Percentiles rank a stretch among this genome's conserved stretches.
Conservation (phyloP, 2,329 filamentous ascomycete species). For the Neofusicoccum sp. region DNA sequence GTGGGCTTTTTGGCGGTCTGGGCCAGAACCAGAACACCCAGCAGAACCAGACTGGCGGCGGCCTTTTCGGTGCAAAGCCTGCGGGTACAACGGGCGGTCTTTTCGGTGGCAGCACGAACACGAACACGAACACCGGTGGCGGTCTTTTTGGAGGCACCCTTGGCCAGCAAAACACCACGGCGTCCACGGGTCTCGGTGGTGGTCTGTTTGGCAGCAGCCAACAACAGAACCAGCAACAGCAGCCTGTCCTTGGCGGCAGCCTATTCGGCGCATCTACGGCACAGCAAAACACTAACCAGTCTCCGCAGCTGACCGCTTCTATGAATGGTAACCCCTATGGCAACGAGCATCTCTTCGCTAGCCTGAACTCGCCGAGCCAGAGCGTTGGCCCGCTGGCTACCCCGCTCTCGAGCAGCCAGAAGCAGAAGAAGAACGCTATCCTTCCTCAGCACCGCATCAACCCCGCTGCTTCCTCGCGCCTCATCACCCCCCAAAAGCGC, state of each 20-base stretch:
- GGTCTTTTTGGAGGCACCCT: slow-evolving; percentile 48
- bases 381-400: slow-evolving; percentile 89
- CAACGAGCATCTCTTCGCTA: slow-evolving; percentile 79
- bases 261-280: slow-evolving; percentile 56
- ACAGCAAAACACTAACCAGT: slow-evolving; percentile 53
- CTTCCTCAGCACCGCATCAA: slow-evolving; percentile 86
- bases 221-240: slow-evolving; percentile 43
- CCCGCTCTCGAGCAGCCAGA: slow-evolving; percentile 73
- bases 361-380: slow-evolving; percentile 63
- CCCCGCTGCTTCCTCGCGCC: slow-evolving; percentile 73
- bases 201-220: slow-evolving; percentile 45
- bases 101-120: slow-evolving; percentile 27
- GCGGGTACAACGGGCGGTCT: slow-evolving; percentile 36
- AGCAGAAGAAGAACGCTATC: slow-evolving; percentile 74
- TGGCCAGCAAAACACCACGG: slow-evolving; percentile 41
- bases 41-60: slow-evolving; percentile 23
- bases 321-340: slow-evolving; percentile 88
- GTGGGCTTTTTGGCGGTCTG: slow-evolving; percentile 26
- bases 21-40: slow-evolving; percentile 20
- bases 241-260: slow-evolving; percentile 40
- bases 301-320: slow-evolving; percentile 67
- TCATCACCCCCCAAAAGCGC: slow-evolving; percentile 79
- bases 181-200: slow-evolving; percentile 24
- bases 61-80: slow-evolving; percentile 29
- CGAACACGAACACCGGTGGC: slow-evolving; percentile 35